A percentile compares a stretch with the other conserved stretches of the same genome.
phyloP scores from a whole-genome alignment of 176 grass and related monocot genomes.

The Eremochloa ophiuroides region DNA sequence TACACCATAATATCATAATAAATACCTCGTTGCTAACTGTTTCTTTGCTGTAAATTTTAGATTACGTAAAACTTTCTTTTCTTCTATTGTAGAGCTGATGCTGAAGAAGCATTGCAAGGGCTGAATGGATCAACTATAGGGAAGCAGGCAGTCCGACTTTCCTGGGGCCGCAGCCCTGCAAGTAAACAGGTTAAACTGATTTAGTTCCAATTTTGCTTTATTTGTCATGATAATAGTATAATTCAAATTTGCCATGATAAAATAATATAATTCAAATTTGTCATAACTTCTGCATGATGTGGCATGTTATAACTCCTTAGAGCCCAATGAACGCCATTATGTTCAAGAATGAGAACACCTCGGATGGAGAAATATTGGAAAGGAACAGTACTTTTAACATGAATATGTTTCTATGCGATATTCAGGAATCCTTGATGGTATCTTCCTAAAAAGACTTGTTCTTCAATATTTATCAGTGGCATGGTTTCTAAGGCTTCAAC shows the following conservation, averaged over 20 bases:
- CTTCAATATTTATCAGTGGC: neutral
- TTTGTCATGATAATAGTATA: neutral
- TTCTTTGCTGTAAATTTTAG: slow-evolving; percentile 2
- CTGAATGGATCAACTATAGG: slow-evolving; percentile 77
- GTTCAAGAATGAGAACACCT: neutral
- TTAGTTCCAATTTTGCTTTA: slow-evolving; percentile 1
- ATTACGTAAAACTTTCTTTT: neutral
- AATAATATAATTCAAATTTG: neutral
- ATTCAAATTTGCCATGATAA: neutral
- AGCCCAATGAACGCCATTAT: neutral
- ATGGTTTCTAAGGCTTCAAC: neutral
- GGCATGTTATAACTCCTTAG: neutral
- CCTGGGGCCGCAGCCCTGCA: slow-evolving; percentile 88
- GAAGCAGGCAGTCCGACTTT: slow-evolving; percentile 84
- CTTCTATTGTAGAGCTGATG: slow-evolving; percentile 61
- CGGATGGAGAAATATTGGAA: neutral
- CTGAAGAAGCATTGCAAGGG: slow-evolving; percentile 92
- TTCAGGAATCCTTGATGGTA: neutral
- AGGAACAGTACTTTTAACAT: neutral
- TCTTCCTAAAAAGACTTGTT: neutral
- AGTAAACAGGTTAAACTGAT: slow-evolving; percentile 64
- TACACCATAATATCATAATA: neutral
- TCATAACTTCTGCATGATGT: neutral
- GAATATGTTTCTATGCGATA: neutral
- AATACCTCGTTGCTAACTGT: neutral